Percentiles rank a stretch among this genome's conserved stretches.
Evolutionary conservation across 1,139 yeast genomes (phyloP).

Genomic region (Zygosaccharomyces sapae): DNA sequence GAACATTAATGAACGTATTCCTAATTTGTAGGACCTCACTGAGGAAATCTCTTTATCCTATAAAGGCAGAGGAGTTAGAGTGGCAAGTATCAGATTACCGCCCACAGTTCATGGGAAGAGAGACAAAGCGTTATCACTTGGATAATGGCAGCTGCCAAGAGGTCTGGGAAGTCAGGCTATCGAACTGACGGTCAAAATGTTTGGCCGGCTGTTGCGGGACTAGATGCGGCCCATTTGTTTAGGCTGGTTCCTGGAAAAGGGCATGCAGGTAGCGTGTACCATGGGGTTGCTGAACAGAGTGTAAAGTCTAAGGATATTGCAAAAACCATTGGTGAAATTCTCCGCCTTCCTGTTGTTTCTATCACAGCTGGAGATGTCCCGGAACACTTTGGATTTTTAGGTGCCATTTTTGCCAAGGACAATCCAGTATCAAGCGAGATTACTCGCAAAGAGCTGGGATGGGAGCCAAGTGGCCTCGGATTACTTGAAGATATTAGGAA

Average conservation of each 20-base stretch:
- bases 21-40: constrained; percentile 11
- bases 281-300: constrained; percentile 30
- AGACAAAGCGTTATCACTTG: constrained; percentile 25
- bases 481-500: constrained; percentile 26
- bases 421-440: constrained; percentile 8
- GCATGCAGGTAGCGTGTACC: constrained; percentile 28
- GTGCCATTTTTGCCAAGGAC: constrained; percentile 2
- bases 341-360: constrained; percentile 13
- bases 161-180: constrained; percentile 24
- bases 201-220: constrained; percentile 37
- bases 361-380: constrained; percentile 1
- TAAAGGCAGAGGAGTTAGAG: constrained; percentile 28
- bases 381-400: constrained; percentile 7
- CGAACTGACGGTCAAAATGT: constrained; percentile 32
- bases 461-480: constrained; percentile 27
- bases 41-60: constrained; percentile 17
- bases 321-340: constrained; percentile 26
- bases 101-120: constrained; percentile 36
- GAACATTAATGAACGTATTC: not conserved
- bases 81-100: constrained; percentile 30
- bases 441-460: constrained; percentile 13
- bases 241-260: constrained; percentile 33
- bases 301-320: constrained; percentile 30
- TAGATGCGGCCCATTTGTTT: constrained; percentile 36
- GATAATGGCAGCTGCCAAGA: constrained; percentile 18